These are phyloP conservation scores for Apiotrichum domesticum DNA, from an alignment of 1,284 basidiomycete genomes.

Conservation along the genomic window DNA sequence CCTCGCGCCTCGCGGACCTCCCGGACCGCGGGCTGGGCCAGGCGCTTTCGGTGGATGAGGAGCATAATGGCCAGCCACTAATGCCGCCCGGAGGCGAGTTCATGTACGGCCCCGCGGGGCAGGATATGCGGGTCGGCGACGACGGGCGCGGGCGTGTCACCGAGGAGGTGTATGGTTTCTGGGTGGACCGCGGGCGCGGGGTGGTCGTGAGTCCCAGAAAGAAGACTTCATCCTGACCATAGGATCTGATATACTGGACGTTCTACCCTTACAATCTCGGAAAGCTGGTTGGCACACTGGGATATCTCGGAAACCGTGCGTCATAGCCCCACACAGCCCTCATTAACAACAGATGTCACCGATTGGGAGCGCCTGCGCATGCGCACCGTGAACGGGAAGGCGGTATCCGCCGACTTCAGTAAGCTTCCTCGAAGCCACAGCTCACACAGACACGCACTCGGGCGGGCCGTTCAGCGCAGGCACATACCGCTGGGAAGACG, in stretches of 20 bases:
- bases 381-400: constrained; percentile 36
- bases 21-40: constrained; percentile 13
- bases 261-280: constrained; percentile 46
- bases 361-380: constrained; percentile 43
- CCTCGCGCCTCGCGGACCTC: constrained; percentile 23
- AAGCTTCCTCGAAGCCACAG: constrained; percentile 4
- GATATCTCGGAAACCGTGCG: constrained; percentile 43
- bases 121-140: constrained; percentile 17
- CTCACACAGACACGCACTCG: constrained; percentile 27
- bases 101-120: constrained; percentile 35
- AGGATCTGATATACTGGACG: constrained; percentile 45
- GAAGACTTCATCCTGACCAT: not conserved
- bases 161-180: constrained; percentile 41
- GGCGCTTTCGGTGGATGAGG: constrained; percentile 27
- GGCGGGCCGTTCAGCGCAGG: constrained; percentile 35
- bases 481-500: constrained; percentile 39
- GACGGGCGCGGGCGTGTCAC: constrained; percentile 28
- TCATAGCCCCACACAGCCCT: constrained; percentile 3
- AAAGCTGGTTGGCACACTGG: constrained; percentile 37
- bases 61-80: constrained; percentile 36
- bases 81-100: constrained; percentile 21
- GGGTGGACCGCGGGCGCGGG: constrained; percentile 36
- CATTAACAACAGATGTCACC: constrained; percentile 27
- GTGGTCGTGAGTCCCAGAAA: constrained; percentile 30
- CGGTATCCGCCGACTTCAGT: constrained; percentile 41